Evolutionary conservation across 306 rosid genomes (phyloP).

Genomic region (Castanea sativa): DNA sequence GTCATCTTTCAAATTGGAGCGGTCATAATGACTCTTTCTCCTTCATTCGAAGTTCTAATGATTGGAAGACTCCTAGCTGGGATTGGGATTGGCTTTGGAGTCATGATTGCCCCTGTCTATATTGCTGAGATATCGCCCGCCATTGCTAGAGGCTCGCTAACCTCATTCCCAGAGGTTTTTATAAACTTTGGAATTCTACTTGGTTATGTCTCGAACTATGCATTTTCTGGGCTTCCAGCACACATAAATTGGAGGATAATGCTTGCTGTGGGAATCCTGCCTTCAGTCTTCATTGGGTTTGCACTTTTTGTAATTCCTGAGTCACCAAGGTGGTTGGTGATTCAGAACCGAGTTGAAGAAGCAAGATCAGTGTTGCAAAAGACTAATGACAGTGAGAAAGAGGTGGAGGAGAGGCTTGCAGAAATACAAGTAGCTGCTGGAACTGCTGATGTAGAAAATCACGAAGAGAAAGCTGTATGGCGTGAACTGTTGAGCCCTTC

Average conservation of each 20-base stretch:
- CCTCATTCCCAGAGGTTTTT: slow-evolving; percentile 86
- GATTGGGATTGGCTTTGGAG: slow-evolving; percentile 88
- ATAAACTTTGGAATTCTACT: slow-evolving; percentile 83
- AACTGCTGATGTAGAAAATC: slow-evolving; percentile 42
- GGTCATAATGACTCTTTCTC: slow-evolving; percentile 70
- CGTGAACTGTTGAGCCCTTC: slow-evolving; percentile 69
- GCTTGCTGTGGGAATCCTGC: slow-evolving; percentile 86
- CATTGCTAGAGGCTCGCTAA: slow-evolving; percentile 68
- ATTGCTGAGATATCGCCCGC: slow-evolving; percentile 93
- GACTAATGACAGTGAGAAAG: slow-evolving; percentile 70
- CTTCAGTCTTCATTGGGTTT: slow-evolving; percentile 81
- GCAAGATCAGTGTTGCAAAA: slow-evolving; percentile 75
- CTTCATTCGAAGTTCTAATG: slow-evolving; percentile 63
- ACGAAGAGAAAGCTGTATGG: slow-evolving; percentile 63
- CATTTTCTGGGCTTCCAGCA: slow-evolving; percentile 67
- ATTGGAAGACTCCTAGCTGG: slow-evolving; percentile 81
- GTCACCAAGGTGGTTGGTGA: slow-evolving; percentile 89
- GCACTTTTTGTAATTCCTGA: slow-evolving; percentile 88
- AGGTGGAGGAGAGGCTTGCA: slow-evolving; percentile 85
- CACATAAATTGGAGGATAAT: slow-evolving; percentile 88
- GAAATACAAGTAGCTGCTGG: slow-evolving; percentile 79
- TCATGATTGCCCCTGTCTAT: slow-evolving; percentile 85
- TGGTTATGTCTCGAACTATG: slow-evolving; percentile 84
- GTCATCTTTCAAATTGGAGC: slow-evolving; percentile 77
- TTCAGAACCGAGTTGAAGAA: slow-evolving; percentile 74